Conservation (phyloP, 2,329 filamentous ascomycete genomes). For the Graphilbum sp. region DNA sequence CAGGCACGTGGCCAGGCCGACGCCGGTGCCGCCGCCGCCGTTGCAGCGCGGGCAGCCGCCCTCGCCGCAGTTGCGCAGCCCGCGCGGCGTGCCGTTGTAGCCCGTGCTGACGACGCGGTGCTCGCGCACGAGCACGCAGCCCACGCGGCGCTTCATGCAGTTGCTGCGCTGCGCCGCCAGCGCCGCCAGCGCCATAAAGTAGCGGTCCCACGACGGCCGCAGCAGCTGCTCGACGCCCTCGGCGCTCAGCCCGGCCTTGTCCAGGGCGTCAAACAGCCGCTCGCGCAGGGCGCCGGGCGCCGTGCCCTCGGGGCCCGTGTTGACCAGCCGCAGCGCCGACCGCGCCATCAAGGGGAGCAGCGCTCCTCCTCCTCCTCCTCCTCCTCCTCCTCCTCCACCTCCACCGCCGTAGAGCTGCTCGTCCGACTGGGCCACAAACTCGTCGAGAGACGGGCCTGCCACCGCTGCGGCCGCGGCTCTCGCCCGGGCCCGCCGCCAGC, state of each 20-base stretch:
- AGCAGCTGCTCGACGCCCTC: conserved; percentile 44
- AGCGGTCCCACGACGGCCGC: conserved; percentile 85
- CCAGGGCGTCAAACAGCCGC: conserved; percentile 56
- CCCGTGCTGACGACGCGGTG: conserved; percentile 84
- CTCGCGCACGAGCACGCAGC: conserved; percentile 78
- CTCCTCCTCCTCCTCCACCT: too few species aligned
- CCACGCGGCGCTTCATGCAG: conserved; percentile 95
- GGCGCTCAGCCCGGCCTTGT: conserved; percentile 60
- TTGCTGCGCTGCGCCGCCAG: conserved; percentile 83
- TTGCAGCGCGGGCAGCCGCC: conserved; percentile 88
- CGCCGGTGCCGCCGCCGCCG: conserved; percentile 49
- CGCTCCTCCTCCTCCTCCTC: conserved; percentile 8
- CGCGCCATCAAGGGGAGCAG: conserved; percentile 64
- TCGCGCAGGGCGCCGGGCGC: conserved; percentile 14
- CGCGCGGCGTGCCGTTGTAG: conserved; percentile 92
- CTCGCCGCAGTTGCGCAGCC: conserved; percentile 78
- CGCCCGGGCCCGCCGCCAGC: conserved; percentile 60
- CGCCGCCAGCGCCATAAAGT: conserved; percentile 95
- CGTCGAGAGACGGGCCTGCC: conserved; percentile 24
- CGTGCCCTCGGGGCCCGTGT: conserved; percentile 27
- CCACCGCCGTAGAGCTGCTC: conserved; percentile 55
- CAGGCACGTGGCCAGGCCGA: conserved; percentile 68
- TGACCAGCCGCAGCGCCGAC: conserved; percentile 73
- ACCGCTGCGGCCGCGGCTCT: conserved; percentile 7
- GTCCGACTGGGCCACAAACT: conserved; percentile 47